Evolutionary conservation across 306 rosid genomes (phyloP), one percentile per base, ranked within the genome.

Genomic region (Cyamopsis tetragonoloba): DNA sequence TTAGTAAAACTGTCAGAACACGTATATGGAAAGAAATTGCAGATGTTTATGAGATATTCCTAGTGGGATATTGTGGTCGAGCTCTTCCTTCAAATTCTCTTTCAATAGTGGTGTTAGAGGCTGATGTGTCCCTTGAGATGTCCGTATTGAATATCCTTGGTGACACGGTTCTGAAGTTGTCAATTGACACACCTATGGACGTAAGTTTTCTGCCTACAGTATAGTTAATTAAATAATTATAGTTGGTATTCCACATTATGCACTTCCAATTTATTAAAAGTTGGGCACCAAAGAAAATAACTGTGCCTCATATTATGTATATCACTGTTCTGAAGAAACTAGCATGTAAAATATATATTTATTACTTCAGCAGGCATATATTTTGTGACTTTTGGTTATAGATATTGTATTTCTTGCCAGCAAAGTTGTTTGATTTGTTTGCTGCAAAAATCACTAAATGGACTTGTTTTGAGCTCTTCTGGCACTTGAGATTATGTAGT

Each of bases 21-120:
- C 86, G 89, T 57, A 78, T 86, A 75, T 93, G 98, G 98, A 89
- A 93, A 79, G 98, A 93, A 80, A 87, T 93, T 78, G 93, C 98
- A 0, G 97, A 93, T 68, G 83, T 89, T 61, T 93, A 86, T 80
- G 98, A 93, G 75, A 80, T 89, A 78, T 93, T 93, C 86, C 91
- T 93, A 13, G 84, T 93, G 15, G 98, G 96, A 57, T 93, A 93
- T 67, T 93, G 98, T 78, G 97, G 98, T 62, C 81, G 98, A 53
- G 96, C 98, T 63, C 89, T 89, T 77, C 82, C 86, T 65, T 87
- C 97, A 17, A 83, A 81, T 84, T 86, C 98, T 50, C 88, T 86
- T 50, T 79, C 98, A 48, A 55, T 82, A 12, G 80, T 64, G 75
- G 84, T 81, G 61, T 68, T 86, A 55, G 84, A 80, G 67, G 85